Evolutionary conservation across 129 eudicot species (phyloP).

Genomic region (Helianthus tuberosus): DNA sequence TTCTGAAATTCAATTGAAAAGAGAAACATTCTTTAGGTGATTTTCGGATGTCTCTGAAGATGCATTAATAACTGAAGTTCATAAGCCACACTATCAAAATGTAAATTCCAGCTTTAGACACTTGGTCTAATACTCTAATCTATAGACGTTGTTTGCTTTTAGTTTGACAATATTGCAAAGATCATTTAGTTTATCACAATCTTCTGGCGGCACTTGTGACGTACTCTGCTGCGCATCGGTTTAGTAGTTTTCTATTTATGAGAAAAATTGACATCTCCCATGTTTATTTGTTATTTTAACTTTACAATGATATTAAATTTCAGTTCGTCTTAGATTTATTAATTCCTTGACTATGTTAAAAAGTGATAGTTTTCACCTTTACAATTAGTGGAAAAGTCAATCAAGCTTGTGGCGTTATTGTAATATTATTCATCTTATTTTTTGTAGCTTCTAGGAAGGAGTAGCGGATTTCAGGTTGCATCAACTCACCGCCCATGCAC

Average conservation of each 20-base stretch:
- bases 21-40: too few species aligned
- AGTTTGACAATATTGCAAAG: not conserved
- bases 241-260: not conserved
- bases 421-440: constrained; percentile 11
- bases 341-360: constrained; percentile 3
- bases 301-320: constrained; percentile 4
- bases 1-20: too few species aligned
- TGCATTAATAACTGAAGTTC: too few species aligned
- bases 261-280: not conserved
- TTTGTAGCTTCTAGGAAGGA: constrained; percentile 93
- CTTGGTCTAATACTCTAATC: not conserved
- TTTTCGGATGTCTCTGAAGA: too few species aligned
- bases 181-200: not conserved
- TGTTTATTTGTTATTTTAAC: not conserved
- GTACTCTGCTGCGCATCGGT: not conserved
- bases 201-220: not conserved
- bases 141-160: not conserved
- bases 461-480: constrained; percentile 97
- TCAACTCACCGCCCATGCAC: constrained; percentile 98
- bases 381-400: constrained; percentile 11
- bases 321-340: constrained; percentile 1
- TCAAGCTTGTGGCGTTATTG: constrained; percentile 9
- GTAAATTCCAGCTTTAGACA: not conserved
- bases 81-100: too few species aligned
- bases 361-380: not conserved